Evolutionary conservation across 192 early-diverging fungal species (phyloP).

Genomic region (Coemansia sp.): DNA sequence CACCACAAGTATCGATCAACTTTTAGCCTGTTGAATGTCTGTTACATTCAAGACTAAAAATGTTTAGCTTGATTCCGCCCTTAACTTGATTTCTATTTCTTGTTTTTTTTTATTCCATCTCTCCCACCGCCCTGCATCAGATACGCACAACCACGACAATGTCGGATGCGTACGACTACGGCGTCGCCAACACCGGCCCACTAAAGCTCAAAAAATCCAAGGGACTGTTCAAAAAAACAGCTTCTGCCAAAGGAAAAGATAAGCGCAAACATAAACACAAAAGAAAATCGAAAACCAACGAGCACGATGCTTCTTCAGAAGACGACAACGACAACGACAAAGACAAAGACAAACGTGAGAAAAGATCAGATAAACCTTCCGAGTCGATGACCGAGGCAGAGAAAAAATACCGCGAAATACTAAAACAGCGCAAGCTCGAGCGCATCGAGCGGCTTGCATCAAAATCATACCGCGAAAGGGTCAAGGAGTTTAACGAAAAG

Average conservation of each 20-base stretch:
- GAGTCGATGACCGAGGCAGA: slow-evolving; percentile 31
- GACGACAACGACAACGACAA: slow-evolving; percentile 4
- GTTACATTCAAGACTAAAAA: not conserved
- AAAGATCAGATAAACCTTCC: not conserved
- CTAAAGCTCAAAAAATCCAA: slow-evolving; percentile 39
- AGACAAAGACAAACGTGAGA: not conserved
- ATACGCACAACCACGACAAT: slow-evolving; percentile 1
- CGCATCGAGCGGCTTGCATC: slow-evolving; percentile 43
- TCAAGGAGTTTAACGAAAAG: slow-evolving; percentile 65
- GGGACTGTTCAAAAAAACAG: slow-evolving; percentile 24
- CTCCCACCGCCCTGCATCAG: too few species aligned
- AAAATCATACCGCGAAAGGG: slow-evolving; percentile 52
- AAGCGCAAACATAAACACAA: slow-evolving; percentile 7
- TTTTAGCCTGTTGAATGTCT: not conserved
- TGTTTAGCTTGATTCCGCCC: too few species aligned
- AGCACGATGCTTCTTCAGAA: not conserved
- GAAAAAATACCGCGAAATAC: slow-evolving; percentile 20
- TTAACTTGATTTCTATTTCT: too few species aligned
- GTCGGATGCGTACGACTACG: slow-evolving; percentile 45
- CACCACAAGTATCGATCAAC: not conserved
- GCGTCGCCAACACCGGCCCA: slow-evolving; percentile 31
- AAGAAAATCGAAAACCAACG: not conserved
- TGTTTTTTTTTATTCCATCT: too few species aligned
- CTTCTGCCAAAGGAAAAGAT: not conserved
- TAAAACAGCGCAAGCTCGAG: slow-evolving; percentile 32